These are phyloP conservation scores for Austroboletus olivaceoglutinosus DNA, from an alignment of 1,284 basidiomycete genomes.

Conservation along the genomic window DNA sequence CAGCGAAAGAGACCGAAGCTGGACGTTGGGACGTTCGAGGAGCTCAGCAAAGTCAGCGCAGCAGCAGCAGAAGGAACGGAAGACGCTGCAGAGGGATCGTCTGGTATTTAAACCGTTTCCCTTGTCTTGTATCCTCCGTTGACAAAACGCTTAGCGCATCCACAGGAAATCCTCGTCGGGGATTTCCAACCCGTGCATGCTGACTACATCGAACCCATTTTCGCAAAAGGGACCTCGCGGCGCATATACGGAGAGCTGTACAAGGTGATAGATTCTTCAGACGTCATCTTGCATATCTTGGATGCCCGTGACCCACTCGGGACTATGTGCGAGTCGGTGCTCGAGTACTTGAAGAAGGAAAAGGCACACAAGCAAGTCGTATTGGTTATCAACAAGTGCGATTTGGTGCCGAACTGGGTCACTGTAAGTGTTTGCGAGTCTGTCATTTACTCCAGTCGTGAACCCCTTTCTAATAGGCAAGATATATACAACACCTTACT, in stretches of 20 bases:
- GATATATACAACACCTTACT: conserved; percentile 95
- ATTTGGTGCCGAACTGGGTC: conserved; percentile 98
- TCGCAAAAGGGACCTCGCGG: conserved; percentile 88
- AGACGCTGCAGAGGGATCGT: conserved; percentile 5
- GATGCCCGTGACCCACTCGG: conserved; percentile 97
- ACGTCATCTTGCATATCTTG: conserved; percentile 94
- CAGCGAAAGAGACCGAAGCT: conserved; percentile 87
- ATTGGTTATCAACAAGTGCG: conserved; percentile 97
- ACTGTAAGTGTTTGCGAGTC: conserved; percentile 62
- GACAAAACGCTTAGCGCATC: conserved; percentile 10
- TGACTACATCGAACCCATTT: conserved; percentile 82
- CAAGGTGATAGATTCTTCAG: conserved; percentile 99
- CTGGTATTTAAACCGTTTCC: conserved; percentile 12
- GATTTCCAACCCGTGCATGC: conserved; percentile 60
- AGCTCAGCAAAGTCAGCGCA: conserved; percentile 70
- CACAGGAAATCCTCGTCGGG: conserved; percentile 18
- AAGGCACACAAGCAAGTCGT: conserved; percentile 98
- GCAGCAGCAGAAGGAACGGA: conserved; percentile 34
- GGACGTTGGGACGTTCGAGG: conserved; percentile 84
- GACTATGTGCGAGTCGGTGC: conserved; percentile 94
- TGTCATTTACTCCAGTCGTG: not conserved
- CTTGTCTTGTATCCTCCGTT: conserved; percentile 20
- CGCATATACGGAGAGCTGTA: conserved; percentile 98
- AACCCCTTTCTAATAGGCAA: conserved; percentile 58
- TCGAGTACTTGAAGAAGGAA: conserved; percentile 94